Percentiles rank a stretch among this genome's conserved stretches.
Conservation (phyloP, 2,329 filamentous ascomycete genomes). For the Dactylellina cionopaga region DNA sequence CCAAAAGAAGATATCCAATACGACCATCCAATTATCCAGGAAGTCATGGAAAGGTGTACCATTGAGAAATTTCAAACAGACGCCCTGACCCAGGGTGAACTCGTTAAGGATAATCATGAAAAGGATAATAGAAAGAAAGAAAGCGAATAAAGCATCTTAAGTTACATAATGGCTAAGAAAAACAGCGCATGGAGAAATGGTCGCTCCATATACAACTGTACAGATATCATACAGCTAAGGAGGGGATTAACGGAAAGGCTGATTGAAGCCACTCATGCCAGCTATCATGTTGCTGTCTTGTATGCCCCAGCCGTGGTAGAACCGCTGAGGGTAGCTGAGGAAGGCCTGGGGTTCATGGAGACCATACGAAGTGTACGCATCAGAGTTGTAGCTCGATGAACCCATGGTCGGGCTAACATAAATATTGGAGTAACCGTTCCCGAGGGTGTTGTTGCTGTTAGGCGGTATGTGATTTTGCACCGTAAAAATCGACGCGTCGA, state of each 20-base stretch:
- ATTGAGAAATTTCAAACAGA: conserved; percentile 2
- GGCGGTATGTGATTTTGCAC: not conserved
- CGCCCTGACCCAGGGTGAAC: conserved; percentile 8
- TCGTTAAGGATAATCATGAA: conserved; percentile 34
- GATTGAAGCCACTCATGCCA: not conserved
- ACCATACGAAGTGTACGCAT: conserved; percentile 1
- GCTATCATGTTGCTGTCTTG: conserved; percentile 19
- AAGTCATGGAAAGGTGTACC: no score
- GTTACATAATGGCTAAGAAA: no score
- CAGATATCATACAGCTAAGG: conserved; percentile 3
- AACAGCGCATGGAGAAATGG: conserved; percentile 5
- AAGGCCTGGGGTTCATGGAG: not conserved
- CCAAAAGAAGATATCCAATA: no score
- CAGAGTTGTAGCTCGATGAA: not conserved
- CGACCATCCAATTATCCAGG: no score
- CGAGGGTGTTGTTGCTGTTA: conserved; percentile 1
- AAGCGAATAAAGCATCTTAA: no score
- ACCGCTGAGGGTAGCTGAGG: not conserved
- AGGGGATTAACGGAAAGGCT: not conserved
- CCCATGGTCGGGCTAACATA: not conserved
- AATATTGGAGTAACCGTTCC: not conserved
- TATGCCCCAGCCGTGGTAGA: not conserved
- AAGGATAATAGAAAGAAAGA: not conserved
- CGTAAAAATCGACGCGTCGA: not conserved
- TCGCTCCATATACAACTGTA: conserved; percentile 1